Evolutionary conservation across 306 rosid species (phyloP).

Genomic region (Astragalus glycyphyllos): DNA sequence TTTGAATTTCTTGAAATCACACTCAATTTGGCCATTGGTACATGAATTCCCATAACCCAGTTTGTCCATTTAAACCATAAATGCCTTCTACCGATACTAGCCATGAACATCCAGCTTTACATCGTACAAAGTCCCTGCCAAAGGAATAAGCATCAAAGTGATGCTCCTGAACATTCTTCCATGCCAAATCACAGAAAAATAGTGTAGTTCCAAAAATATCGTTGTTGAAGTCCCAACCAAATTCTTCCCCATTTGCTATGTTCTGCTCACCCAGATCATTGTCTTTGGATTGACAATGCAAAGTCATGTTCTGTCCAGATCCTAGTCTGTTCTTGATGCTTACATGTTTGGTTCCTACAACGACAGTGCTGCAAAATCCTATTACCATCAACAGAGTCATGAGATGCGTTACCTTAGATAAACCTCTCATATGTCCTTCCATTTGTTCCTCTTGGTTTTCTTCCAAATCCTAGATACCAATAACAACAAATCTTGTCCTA

Average conservation of each 20-base stretch:
- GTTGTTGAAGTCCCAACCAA: conserved; percentile 49
- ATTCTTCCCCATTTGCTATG: conserved; percentile 42
- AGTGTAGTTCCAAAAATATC: conserved; percentile 43
- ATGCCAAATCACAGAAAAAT: conserved; percentile 53
- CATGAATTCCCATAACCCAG: conserved; percentile 48
- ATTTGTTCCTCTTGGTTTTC: not conserved
- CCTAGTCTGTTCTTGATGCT: conserved; percentile 53
- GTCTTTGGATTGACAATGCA: conserved; percentile 58
- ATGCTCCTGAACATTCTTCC: conserved; percentile 42
- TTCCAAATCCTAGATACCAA: conserved; percentile 3
- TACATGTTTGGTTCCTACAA: conserved; percentile 45
- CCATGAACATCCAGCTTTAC: conserved; percentile 56
- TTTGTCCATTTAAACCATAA: conserved; percentile 48
- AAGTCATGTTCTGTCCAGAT: conserved; percentile 49
- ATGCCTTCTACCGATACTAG: conserved; percentile 49
- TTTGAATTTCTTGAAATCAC: conserved; percentile 18
- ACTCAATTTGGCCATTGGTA: conserved; percentile 45
- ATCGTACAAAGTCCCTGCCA: conserved; percentile 43
- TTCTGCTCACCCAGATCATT: conserved; percentile 42
- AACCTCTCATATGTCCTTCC: conserved; percentile 20
- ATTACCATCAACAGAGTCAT: conserved; percentile 36
- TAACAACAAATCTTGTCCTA: not conserved
- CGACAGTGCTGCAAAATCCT: conserved; percentile 32
- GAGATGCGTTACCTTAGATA: conserved; percentile 22
- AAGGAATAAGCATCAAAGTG: conserved; percentile 45